Conservation (phyloP, 2,329 filamentous ascomycete species). For the Ustulina deusta region DNA sequence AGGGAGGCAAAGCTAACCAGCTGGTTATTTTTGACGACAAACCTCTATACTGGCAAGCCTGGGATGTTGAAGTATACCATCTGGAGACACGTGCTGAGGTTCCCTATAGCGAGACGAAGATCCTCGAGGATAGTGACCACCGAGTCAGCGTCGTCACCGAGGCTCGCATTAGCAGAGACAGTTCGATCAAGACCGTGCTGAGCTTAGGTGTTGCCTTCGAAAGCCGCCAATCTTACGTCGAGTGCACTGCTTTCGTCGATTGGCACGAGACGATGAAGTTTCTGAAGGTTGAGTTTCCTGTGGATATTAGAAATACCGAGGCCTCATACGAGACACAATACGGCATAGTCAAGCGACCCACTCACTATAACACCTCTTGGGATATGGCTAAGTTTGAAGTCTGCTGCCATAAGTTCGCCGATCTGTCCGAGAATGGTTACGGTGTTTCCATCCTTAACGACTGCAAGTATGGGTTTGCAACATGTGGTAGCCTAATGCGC, state of each 20-base stretch:
- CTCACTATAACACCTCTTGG: slow-evolving; percentile 98
- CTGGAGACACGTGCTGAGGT: slow-evolving; percentile 87
- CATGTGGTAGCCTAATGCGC: slow-evolving; percentile 88
- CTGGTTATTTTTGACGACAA: slow-evolving; percentile 97
- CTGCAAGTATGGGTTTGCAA: slow-evolving; percentile 96
- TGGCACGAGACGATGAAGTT: slow-evolving; percentile 99
- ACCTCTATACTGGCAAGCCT: slow-evolving; percentile 95
- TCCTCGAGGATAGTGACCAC: slow-evolving; percentile 78
- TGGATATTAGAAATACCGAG: slow-evolving; percentile 89
- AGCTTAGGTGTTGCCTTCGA: slow-evolving; percentile 77
- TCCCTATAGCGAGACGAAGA: slow-evolving; percentile 72
- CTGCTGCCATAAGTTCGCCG: slow-evolving; percentile 94
- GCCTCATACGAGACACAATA: slow-evolving; percentile 96
- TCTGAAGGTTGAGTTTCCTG: slow-evolving; percentile 98
- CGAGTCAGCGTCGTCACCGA: slow-evolving; percentile 85
- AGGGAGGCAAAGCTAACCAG: slow-evolving; percentile 84
- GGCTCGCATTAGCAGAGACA: slow-evolving; percentile 87
- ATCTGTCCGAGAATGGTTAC: slow-evolving; percentile 87
- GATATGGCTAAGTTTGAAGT: slow-evolving; percentile 99
- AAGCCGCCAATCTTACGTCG: slow-evolving; percentile 75
- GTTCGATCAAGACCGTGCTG: slow-evolving; percentile 87
- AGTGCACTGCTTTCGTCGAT: slow-evolving; percentile 87
- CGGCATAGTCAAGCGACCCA: slow-evolving; percentile 87
- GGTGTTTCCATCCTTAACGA: slow-evolving; percentile 95
- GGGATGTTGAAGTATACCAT: slow-evolving; percentile 98